phyloP scores from a whole-genome alignment of 2,329 filamentous ascomycete species.

The Pseudogymnoascus sp. region DNA sequence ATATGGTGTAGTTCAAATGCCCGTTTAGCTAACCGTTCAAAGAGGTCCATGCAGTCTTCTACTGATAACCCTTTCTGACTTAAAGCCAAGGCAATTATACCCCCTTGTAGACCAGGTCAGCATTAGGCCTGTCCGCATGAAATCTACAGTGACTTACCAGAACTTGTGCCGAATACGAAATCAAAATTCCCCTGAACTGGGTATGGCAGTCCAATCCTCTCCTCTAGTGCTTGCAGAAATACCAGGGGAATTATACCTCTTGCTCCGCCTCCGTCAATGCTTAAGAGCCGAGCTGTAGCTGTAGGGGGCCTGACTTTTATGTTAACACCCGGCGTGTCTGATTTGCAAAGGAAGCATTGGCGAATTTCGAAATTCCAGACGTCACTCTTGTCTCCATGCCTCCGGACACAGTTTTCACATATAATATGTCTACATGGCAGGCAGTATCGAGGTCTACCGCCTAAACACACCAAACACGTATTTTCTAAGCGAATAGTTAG shows the following conservation, averaged over 20 bases:
- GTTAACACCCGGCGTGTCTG: conserved; percentile 11
- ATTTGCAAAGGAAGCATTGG: conserved; percentile 27
- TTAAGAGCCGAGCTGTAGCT: conserved; percentile 28
- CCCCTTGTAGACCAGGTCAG: conserved; percentile 13
- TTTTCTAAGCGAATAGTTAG: conserved; percentile 12
- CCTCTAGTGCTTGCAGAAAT: conserved; percentile 20
- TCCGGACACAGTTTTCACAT: conserved; percentile 30
- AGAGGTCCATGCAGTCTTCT: no score
- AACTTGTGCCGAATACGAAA: conserved; percentile 21
- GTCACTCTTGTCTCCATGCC: conserved; percentile 21
- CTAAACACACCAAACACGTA: conserved; percentile 17
- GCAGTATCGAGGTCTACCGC: conserved; percentile 12
- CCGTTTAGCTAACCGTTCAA: no score
- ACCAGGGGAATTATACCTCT: conserved; percentile 22
- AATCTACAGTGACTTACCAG: conserved; percentile 6
- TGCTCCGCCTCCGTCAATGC: conserved; percentile 31
- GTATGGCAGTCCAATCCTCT: conserved; percentile 16
- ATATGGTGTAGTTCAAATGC: no score
- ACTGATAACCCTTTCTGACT: no score
- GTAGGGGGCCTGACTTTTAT: conserved; percentile 30
- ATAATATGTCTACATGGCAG: conserved; percentile 30
- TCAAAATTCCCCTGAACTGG: conserved; percentile 22
- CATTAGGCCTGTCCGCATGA: no score
- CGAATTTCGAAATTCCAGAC: conserved; percentile 23
- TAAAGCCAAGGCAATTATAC: conserved; percentile 19